These are phyloP conservation scores for Trametes maxima DNA, from an alignment of 768 basidiomycete species.

Conservation along the genomic window DNA sequence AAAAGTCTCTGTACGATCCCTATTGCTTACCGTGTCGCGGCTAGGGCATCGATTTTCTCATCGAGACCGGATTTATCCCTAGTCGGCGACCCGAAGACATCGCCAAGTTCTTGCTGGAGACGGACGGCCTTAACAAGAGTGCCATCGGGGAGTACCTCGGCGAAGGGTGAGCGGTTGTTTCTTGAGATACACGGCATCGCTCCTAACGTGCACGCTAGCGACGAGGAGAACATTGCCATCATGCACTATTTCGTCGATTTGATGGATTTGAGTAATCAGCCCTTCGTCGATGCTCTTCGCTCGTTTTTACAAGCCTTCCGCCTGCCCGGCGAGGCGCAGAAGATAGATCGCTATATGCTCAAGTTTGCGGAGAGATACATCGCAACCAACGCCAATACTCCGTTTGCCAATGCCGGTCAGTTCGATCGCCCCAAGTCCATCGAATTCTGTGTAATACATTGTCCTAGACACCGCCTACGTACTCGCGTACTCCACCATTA, in stretches of 20 bases:
- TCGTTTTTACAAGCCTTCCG: conserved; percentile 94
- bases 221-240: conserved; percentile 84
- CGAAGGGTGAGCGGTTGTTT: conserved; percentile 71
- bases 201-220: conserved; percentile 47
- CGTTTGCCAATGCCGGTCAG: conserved; percentile 93
- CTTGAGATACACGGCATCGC: neutral
- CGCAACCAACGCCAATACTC: conserved; percentile 78
- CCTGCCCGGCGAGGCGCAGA: conserved; percentile 95
- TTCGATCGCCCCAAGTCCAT: neutral
- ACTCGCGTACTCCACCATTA: conserved; percentile 90
- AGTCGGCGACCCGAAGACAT: conserved; percentile 73
- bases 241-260: conserved; percentile 98
- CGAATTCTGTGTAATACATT: neutral
- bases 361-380: conserved; percentile 99
- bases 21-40: neutral
- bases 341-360: conserved; percentile 98
- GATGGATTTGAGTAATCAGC: conserved; percentile 79
- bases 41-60: conserved; percentile 86
- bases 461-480: conserved; percentile 86
- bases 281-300: conserved; percentile 89
- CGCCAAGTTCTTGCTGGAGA: conserved; percentile 80
- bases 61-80: conserved; percentile 86
- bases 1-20: neutral
- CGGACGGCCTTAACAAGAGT: conserved; percentile 91
- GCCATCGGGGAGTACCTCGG: conserved; percentile 99